Base-by-base conservation (phyloP, 73 alveolate genomes). In the Blepharisma japonicum region DNA sequence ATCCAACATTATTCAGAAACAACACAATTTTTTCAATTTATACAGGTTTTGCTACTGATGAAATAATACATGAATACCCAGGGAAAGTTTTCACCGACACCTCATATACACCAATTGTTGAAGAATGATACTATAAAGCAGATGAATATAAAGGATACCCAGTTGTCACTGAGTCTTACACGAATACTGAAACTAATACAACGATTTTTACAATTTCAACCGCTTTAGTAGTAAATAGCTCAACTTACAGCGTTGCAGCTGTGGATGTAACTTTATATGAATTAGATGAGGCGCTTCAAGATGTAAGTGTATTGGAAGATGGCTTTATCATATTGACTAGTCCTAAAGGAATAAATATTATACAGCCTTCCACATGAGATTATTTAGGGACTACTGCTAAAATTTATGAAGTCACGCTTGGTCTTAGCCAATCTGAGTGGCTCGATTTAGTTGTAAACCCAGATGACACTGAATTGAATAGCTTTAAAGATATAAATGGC, bases 401-500 rank as follows among this genome's bases (percentile, higher is more conserved):
- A 25, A 25, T 61, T 25, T 61, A 20, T 61, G 74, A 61, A 32
- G 42, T 32, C 46, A 61, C 74, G 5, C 14, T 11, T 20, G 39
- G 23, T 0, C 14, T 39, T 18, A 39, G 74, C 18, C 14, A 14
- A 8, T 61, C 74, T 20, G 2, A 61, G 11, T n/a, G 18, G 14
- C 74, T 20, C 14, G 14, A 39, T n/a, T n/a, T 14, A 25, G 46
- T 9, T 9, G 14, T 11, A 18, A 25, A 8, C 74, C 47, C 74
- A 1, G 74, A 39, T 3, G 39, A n/a, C 14, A 61, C 47, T 20
- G n/a, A 32, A 3, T 32, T 32, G 42, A 32, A 18, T 25, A 39
- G 5, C 47, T 61, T 61, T 61, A 14, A n/a, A 20, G 74, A 61
- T 61, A 18, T 61, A 14, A 61, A 61, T 61, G 74, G 74, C 11